Evolutionary conservation across 2,329 filamentous ascomycete species (phyloP).

Genomic region (Geoglossum cookeanum): DNA sequence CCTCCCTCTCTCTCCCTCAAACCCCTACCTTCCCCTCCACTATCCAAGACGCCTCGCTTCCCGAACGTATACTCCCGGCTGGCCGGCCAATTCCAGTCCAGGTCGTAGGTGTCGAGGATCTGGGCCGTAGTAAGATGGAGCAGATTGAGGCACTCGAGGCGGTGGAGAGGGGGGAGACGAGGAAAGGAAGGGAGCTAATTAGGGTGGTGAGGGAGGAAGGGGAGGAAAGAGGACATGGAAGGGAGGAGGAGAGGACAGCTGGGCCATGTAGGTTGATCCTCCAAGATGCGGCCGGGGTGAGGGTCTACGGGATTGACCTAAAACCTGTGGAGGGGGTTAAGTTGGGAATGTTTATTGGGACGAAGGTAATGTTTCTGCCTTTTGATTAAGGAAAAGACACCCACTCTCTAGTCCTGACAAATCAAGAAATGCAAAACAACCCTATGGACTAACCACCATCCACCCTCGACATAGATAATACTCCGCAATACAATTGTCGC

Average conservation of each 20-base stretch:
- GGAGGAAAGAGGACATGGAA: constrained; percentile 40
- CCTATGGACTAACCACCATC: too few relatives aligned
- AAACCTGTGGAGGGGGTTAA: constrained; percentile 44
- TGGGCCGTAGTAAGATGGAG: neutral
- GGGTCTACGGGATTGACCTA: constrained; percentile 50
- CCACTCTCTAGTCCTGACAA: too few relatives aligned
- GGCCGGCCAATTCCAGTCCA: neutral
- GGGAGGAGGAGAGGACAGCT: constrained; percentile 53
- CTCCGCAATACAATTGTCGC: constrained; percentile 48
- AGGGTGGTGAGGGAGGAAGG: constrained; percentile 75
- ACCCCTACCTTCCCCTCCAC: constrained; percentile 36
- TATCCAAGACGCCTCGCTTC: constrained; percentile 32
- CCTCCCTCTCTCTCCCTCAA: constrained; percentile 34
- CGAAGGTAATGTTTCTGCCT: constrained; percentile 31
- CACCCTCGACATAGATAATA: constrained; percentile 29
- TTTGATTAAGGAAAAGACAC: too few relatives aligned
- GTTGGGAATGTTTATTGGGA: constrained; percentile 52
- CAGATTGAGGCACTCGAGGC: neutral
- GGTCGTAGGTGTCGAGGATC: neutral
- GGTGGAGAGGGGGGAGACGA: neutral
- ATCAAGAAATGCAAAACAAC: neutral
- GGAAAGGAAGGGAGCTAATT: neutral
- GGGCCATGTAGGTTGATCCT: constrained; percentile 55
- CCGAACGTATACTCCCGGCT: constrained; percentile 24
- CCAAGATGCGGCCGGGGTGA: constrained; percentile 57